Evolutionary conservation across 345 rosid genomes (phyloP).

Genomic region (Melaleuca alternifolia): DNA sequence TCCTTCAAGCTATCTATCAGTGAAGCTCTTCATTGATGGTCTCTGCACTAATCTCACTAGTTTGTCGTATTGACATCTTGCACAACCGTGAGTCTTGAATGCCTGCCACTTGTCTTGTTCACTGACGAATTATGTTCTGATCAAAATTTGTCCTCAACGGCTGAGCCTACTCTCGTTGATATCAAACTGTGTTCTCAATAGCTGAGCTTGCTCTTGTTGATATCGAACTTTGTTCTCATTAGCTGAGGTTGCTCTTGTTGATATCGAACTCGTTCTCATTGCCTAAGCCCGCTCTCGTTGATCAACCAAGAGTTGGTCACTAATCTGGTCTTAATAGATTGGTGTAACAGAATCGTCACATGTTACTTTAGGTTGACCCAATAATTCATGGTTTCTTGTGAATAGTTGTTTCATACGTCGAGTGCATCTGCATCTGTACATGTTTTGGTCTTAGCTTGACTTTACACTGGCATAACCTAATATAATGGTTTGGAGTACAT

Average conservation of each 20-base stretch:
- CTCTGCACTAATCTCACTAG: neutral
- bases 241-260: neutral
- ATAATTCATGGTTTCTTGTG: neutral
- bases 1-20: neutral
- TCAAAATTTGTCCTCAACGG: neutral
- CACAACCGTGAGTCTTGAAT: neutral
- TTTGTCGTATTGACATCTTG: neutral
- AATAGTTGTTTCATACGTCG: neutral
- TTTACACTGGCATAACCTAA: neutral
- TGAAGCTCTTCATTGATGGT: neutral
- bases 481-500: neutral
- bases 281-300: neutral
- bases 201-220: neutral
- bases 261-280: neutral
- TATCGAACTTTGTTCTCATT: neutral
- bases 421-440: neutral
- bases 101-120: neutral
- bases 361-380: neutral
- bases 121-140: neutral
- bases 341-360: neutral
- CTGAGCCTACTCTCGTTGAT: neutral
- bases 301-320: neutral
- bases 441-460: neutral
- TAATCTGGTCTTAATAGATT: neutral
- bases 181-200: neutral